Base-by-base conservation (phyloP, 176 grass and related monocot species). In the Carex parvula region DNA sequence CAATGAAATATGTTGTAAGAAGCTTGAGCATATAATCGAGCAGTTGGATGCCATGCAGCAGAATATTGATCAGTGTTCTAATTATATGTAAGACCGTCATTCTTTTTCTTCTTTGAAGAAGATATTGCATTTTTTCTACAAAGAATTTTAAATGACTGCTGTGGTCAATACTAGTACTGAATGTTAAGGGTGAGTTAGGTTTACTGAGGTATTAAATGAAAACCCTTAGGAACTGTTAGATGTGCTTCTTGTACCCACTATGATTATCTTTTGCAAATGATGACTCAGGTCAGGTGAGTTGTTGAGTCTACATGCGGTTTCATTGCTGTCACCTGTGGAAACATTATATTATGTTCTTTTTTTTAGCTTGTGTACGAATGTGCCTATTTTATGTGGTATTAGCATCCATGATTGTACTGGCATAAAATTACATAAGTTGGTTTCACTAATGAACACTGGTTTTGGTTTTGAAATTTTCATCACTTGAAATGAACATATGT, bases 1-100 rank as follows among this genome's bases (percentile, higher is more conserved):
- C 87, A 98, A 95, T 56, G 93, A 98, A 81, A 98, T 98, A 60
- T 95, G 91, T 17, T 87, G 75, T 17, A 95, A 95, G 73, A 98
- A 93, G 69, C 84, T 98, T 84, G 88, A 98, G 83, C 92, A 93
- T 86, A 61, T 98, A 15, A 87, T 87, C 32, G 89, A 90, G 70
- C 90, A 98, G 83, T 81, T 98, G 71, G 89, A 92, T 90, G 87
- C 42, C 20, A 90, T 98, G 88, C 89, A 92, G 80, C 84, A 89
- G 79, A 93, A 86, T 89, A 75, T 92, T 20, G 87, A 95, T 18
- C 76, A 92, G 15, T 79, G 77, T 30, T 83, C 57, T 64, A 54
- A 78, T 85, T 69, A 44, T 52, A 66, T 66, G 5, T 83, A 69
- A 65, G 39, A 41, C 13, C 16, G 1, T 17, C 7, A 67, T 65